Evolutionary conservation across 441 rosid genomes (phyloP).

Genomic region (Eruca vesicaria): DNA sequence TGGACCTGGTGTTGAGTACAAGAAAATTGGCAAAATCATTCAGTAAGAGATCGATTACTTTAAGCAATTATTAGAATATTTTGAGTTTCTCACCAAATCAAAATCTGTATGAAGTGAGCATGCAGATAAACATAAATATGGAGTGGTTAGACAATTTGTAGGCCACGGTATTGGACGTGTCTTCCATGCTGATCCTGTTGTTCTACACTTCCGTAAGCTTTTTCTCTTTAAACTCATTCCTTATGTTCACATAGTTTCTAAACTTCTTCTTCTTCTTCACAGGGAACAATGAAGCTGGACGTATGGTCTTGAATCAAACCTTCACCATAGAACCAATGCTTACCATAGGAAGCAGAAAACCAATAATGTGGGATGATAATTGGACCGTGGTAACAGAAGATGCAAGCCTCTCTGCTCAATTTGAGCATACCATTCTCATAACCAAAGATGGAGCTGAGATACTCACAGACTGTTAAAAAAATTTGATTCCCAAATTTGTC

Average conservation of each 20-base stretch:
- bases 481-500: not conserved
- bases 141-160: constrained; percentile 80
- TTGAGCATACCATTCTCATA: constrained; percentile 88
- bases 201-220: constrained; percentile 70
- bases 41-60: constrained; percentile 54
- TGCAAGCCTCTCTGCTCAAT: constrained; percentile 90
- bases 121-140: constrained; percentile 82
- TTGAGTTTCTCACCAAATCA: not conserved
- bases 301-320: constrained; percentile 84
- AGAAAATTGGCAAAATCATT: constrained; percentile 82
- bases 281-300: constrained; percentile 78
- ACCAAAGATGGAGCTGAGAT: constrained; percentile 88
- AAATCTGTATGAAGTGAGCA: constrained; percentile 47
- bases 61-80: not conserved
- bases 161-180: constrained; percentile 92
- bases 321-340: constrained; percentile 95
- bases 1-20: constrained; percentile 78
- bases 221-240: too few relatives aligned
- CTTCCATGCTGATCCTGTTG: constrained; percentile 88
- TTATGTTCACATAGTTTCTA: not conserved
- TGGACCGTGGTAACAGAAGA: constrained; percentile 96
- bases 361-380: constrained; percentile 80
- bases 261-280: constrained; percentile 7
- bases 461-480: constrained; percentile 48
- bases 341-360: constrained; percentile 77